Evolutionary conservation across 257 asterid genomes (phyloP).

Genomic region (Craterostigma plantagineum): DNA sequence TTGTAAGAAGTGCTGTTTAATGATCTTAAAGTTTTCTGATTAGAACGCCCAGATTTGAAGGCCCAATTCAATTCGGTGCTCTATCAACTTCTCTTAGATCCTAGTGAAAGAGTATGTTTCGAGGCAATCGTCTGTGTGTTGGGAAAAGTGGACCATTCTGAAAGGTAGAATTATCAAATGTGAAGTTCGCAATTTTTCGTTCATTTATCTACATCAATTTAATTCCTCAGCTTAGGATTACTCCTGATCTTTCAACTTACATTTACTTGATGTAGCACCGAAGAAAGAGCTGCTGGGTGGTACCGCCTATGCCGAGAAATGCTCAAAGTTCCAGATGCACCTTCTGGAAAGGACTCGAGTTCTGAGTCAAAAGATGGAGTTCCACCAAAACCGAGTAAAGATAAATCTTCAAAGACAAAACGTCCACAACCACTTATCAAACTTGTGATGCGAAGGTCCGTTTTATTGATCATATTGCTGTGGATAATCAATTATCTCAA

Average conservation of each 20-base stretch:
- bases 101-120: conserved; percentile 96
- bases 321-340: conserved; percentile 83
- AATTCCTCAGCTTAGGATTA: neutral
- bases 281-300: conserved; percentile 99
- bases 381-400: conserved; percentile 53
- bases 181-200: no score
- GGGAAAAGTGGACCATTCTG: conserved; percentile 79
- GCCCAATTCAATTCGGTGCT: conserved; percentile 74
- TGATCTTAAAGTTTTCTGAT: conserved; percentile 11
- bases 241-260: neutral
- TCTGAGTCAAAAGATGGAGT: conserved; percentile 53
- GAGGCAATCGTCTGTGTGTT: conserved; percentile 92
- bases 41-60: conserved; percentile 87
- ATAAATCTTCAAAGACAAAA: conserved; percentile 60
- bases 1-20: conserved; percentile 4
- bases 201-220: no score
- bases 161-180: no score
- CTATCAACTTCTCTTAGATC: conserved; percentile 92
- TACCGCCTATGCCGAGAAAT: conserved; percentile 83
- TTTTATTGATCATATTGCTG: no score
- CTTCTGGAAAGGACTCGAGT: conserved; percentile 48
- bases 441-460: conserved; percentile 96
- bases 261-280: conserved; percentile 39
- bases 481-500: no score
- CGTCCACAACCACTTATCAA: conserved; percentile 95